Evolutionary conservation across 176 grass and related monocot genomes (phyloP).

Genomic region (Ensete ventricosum): DNA sequence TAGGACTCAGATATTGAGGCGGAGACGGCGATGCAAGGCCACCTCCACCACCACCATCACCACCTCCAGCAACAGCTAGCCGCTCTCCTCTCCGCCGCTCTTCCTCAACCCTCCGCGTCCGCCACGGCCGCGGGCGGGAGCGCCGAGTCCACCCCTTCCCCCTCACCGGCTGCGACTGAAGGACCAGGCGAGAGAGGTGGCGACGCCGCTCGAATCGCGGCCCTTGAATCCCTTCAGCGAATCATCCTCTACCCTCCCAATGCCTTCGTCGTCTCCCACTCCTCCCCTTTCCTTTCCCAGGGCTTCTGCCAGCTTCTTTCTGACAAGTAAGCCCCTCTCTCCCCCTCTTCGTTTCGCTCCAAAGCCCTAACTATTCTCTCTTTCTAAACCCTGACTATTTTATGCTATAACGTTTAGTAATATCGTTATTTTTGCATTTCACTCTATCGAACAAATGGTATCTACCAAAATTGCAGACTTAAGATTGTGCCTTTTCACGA

Average conservation of each 20-base stretch:
- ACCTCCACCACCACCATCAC: conserved; percentile 45
- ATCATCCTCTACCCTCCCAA: conserved; percentile 74
- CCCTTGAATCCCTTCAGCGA: conserved; percentile 75
- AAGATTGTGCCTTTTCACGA: too few relatives aligned
- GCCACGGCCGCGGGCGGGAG: conserved; percentile 9
- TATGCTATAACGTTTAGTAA: neutral
- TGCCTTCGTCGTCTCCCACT: conserved; percentile 49
- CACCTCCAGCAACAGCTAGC: conserved; percentile 85
- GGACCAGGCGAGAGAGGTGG: conserved; percentile 23
- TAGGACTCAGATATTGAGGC: neutral
- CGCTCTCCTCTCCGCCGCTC: conserved; percentile 60
- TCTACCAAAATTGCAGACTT: too few relatives aligned
- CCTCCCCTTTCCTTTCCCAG: conserved; percentile 45
- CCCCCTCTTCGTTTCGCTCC: neutral
- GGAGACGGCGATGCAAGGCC: conserved; percentile 45
- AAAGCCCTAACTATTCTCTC: neutral
- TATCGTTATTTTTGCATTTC: neutral
- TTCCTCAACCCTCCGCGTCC: conserved; percentile 4
- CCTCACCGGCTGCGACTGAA: conserved; percentile 22
- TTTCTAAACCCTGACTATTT: conserved; percentile 1
- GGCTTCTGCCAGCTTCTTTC: conserved; percentile 36
- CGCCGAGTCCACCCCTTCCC: conserved; percentile 23
- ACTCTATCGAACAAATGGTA: too few relatives aligned
- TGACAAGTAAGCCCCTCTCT: conserved; percentile 31
- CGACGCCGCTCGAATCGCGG: conserved; percentile 44